Base-by-base conservation (phyloP, 192 early-diverging fungal species). In the Linnemannia schmuckeri region DNA sequence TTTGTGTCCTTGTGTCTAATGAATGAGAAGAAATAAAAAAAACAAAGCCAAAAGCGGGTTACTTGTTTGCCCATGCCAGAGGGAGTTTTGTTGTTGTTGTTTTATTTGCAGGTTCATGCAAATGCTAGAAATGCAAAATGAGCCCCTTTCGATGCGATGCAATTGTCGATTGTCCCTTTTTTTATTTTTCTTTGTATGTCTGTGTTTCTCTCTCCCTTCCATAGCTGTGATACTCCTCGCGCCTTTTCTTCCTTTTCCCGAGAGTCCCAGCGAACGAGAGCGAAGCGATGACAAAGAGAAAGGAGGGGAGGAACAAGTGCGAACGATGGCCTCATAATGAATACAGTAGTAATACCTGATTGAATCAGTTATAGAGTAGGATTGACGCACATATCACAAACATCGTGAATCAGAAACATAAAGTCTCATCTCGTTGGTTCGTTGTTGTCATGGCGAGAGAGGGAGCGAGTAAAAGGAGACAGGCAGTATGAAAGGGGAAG, bases 181-280 rank as follows among this genome's bases (percentile, higher is more conserved):
- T 54, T 54, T 54, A 0, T 33, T 66, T 33, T 33, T 27, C 42
- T 9, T 46, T 46, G 44, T 13, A 12, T 10, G 7, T 66, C 61
- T 61, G 30, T 30, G 61, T 30, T 33, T 52, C 49, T 52, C 17
- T 52, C 49, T 52, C 18, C 49, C 49, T 52, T 52, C 49, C 18
- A 20, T 9, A 66, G 61, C 61, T 15, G 13, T 33, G n/a, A 66
- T 66, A 66, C 27, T 66, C 41, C 57, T 37, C 49, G 72, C 49
- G 35, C 37, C 33, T 41, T 79, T 79, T 54, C 54, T 52, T 55
- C 54, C 61, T 80, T 80, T 52, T n/a, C 42, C 72, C 71, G 79
- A 81, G 73, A 55, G 73, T 52, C 57, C 68, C 30, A 81, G 73
- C 61, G 68, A 75, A 70, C 71, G 71, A 73, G 52, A 54, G 37